Evolutionary conservation across 805 yeast species (phyloP).

Genomic region (Suhomyces faveliae): DNA sequence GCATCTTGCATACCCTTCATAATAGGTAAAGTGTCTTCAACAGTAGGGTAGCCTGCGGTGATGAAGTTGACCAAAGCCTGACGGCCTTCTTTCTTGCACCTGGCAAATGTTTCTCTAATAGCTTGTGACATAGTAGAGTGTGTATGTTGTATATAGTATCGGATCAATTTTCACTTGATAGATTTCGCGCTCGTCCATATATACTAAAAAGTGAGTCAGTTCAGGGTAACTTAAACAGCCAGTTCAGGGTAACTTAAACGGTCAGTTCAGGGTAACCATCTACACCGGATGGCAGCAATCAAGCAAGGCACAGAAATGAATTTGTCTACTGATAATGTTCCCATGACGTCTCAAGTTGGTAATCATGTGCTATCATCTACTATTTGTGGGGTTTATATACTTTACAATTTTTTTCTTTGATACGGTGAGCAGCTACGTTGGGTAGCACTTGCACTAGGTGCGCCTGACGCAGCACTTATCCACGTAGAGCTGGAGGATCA

Average conservation of each 20-base stretch:
- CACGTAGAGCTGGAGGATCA: too few species aligned
- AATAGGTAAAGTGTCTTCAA: constrained; percentile 85
- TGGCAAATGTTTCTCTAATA: constrained; percentile 57
- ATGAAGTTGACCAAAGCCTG: constrained; percentile 87
- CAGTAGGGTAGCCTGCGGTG: constrained; percentile 91
- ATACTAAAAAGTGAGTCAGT: constrained; percentile 22
- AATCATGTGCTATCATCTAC: not conserved
- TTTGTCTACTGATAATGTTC: not conserved
- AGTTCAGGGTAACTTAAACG: not conserved
- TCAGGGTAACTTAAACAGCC: constrained; percentile 24
- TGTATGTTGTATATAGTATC: constrained; percentile 1
- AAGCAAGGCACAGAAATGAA: too few species aligned
- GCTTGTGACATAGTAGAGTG: constrained; percentile 46
- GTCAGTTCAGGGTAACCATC: constrained; percentile 4
- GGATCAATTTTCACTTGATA: not conserved
- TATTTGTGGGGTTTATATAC: not conserved
- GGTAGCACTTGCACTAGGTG: too few species aligned
- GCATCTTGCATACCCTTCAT: constrained; percentile 88
- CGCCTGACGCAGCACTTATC: too few species aligned
- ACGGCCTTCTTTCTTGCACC: constrained; percentile 65
- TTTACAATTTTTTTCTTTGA: not conserved
- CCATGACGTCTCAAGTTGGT: not conserved
- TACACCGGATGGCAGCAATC: not conserved
- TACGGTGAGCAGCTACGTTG: too few species aligned
- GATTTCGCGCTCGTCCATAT: not conserved